These are phyloP conservation scores for Penicillium chermesinum DNA, from an alignment of 495 filamentous ascomycete species.

Conservation along the genomic window DNA sequence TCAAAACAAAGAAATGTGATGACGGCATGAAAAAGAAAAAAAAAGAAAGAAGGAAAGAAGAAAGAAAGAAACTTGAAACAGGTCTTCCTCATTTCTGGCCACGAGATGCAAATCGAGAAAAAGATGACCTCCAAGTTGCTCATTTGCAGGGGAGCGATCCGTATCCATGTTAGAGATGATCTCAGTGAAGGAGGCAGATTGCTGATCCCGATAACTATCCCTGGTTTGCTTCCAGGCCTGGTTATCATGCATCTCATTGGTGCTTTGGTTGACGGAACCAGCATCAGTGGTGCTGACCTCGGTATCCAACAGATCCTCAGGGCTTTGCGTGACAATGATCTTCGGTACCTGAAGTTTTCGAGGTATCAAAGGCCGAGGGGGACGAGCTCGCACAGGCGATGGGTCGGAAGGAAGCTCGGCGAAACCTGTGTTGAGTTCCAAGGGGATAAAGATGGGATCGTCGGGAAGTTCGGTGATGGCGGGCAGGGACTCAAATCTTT, in stretches of 20 bases:
- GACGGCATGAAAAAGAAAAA: background rate
- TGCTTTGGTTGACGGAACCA: background rate
- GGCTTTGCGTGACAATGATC: conserved; percentile 9
- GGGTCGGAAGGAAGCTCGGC: conserved; percentile 6
- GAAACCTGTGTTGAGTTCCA: background rate
- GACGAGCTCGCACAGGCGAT: background rate
- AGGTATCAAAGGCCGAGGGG: background rate
- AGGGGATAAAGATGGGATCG: background rate
- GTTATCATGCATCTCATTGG: conserved; percentile 7
- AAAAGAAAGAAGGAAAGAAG: too few species aligned
- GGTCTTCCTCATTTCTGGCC: too few species aligned
- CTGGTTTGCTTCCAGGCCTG: conserved; percentile 10
- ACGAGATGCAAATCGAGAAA: too few species aligned
- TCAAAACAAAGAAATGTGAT: background rate
- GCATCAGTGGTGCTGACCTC: background rate
- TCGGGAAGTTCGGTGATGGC: conserved; percentile 1
- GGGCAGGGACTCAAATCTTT: background rate
- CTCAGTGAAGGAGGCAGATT: conserved; percentile 10
- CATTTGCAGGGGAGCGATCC: background rate
- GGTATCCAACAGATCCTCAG: background rate
- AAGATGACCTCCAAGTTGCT: background rate
- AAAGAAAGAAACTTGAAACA: too few species aligned
- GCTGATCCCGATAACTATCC: conserved; percentile 9
- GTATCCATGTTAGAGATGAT: conserved; percentile 13
- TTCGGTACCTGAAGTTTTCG: conserved; percentile 8